Percentiles rank a stretch among this genome's conserved stretches.
Evolutionary conservation across 441 rosid genomes (phyloP).

Genomic region (Eutrema salsugineum): DNA sequence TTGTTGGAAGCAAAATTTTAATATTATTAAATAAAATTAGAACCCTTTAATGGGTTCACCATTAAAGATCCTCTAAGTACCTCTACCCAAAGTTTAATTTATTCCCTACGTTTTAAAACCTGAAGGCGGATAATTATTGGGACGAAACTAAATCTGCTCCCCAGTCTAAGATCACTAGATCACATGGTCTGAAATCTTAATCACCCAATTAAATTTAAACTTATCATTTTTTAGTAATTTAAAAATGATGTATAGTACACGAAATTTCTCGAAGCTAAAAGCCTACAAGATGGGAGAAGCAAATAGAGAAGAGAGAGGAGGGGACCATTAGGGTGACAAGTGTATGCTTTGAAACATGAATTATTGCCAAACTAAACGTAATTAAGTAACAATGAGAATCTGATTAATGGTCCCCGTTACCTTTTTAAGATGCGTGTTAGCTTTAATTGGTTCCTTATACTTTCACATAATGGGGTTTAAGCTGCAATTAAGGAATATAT

Average conservation of each 20-base stretch:
- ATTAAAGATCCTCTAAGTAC: too few relatives aligned
- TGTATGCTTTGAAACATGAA: slow-evolving; percentile 11
- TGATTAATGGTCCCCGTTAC: slow-evolving; percentile 26
- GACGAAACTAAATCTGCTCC: slow-evolving; percentile 29
- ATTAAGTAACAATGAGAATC: slow-evolving; percentile 18
- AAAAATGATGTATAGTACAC: slow-evolving; percentile 23
- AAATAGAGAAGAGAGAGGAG: not conserved
- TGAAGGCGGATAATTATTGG: slow-evolving; percentile 18
- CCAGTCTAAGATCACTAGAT: slow-evolving; percentile 21
- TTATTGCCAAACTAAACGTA: slow-evolving; percentile 28
- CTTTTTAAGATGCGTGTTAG: slow-evolving; percentile 27
- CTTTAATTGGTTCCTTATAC: slow-evolving; percentile 26
- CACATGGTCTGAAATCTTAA: slow-evolving; percentile 34
- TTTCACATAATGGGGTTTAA: slow-evolving; percentile 20
- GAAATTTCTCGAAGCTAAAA: slow-evolving; percentile 18
- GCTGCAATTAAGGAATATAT: not conserved
- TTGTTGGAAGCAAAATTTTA: too few relatives aligned
- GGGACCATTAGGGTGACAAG: slow-evolving; percentile 30
- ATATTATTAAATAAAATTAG: too few relatives aligned
- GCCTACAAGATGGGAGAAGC: slow-evolving; percentile 33
- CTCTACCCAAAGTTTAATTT: not conserved
- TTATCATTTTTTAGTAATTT: not conserved
- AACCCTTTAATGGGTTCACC: too few relatives aligned
- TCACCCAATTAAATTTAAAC: slow-evolving; percentile 21
- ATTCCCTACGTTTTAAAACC: not conserved